These are phyloP conservation scores for Phytophthora tubulina DNA, from an alignment of 352 stramenopile genomes.

Conservation along the genomic window DNA sequence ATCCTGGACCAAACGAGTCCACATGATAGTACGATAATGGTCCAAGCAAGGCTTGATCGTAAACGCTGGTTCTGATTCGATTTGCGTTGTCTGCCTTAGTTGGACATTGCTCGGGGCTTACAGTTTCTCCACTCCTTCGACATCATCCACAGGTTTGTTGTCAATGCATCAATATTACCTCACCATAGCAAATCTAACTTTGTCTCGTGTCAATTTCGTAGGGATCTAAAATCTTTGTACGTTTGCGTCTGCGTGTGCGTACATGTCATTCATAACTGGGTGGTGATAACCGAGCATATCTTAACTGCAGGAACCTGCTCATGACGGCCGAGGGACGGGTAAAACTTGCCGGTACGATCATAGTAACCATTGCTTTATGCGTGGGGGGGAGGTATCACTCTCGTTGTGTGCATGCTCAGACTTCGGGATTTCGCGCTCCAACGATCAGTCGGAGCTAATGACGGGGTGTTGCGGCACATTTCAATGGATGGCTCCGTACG, in stretches of 20 bases:
- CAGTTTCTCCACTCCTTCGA: slow-evolving; percentile 87
- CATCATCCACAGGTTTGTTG: slow-evolving; percentile 75
- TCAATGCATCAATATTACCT: not conserved
- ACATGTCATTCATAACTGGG: slow-evolving; percentile 2
- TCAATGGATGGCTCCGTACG: slow-evolving; percentile 87
- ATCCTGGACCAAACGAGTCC: slow-evolving; percentile 83
- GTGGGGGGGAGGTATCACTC: not conserved
- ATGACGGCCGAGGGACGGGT: slow-evolving; percentile 76
- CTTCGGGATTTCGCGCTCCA: slow-evolving; percentile 80
- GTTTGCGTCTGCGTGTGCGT: slow-evolving; percentile 20
- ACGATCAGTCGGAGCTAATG: slow-evolving; percentile 63
- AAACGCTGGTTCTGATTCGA: not conserved
- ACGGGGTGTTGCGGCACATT: slow-evolving; percentile 83
- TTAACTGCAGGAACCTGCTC: slow-evolving; percentile 66
- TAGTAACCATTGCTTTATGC: not conserved
- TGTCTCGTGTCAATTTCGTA: slow-evolving; percentile 20
- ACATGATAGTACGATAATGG: slow-evolving; percentile 69
- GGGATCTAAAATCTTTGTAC: slow-evolving; percentile 85
- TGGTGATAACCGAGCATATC: not conserved
- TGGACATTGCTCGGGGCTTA: slow-evolving; percentile 74
- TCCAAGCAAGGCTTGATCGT: not conserved
- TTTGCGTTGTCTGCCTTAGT: slow-evolving; percentile 32
- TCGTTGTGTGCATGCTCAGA: slow-evolving; percentile 38
- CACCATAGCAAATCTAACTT: not conserved
- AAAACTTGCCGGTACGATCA: slow-evolving; percentile 66